Base-by-base conservation (phyloP, 345 rosid species). In the Brassica carinata region DNA sequence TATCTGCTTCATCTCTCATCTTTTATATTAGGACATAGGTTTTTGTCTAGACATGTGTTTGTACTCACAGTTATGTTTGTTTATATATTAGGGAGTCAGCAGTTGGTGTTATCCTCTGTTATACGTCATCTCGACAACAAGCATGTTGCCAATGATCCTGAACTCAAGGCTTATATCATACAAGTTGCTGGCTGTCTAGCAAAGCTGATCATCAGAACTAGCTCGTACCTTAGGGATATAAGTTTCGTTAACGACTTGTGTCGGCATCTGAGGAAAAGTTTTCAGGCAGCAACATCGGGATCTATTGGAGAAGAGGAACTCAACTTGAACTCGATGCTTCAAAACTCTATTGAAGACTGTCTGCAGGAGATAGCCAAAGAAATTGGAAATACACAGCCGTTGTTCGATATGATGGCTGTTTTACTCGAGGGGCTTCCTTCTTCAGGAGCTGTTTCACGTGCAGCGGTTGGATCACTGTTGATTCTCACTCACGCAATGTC, bases 41-140 rank as follows among this genome's bases (percentile, higher is more conserved):
- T 72, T 30, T 67, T 17, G 3, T 31, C 26, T 74, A 68, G 57
- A 51, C 65, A 62, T 63, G 59, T 34, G n/a, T n/a, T n/a, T n/a
- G 67, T 63, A 10, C 40, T 71, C 51, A 67, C 67, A 4, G 63
- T 80, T 62, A 72, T 67, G 65, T 67, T 78, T 59, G 58, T 79
- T 70, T 74, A 58, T 55, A 36, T 82, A 55, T 48, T 89, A 90
- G 98, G 90, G 66, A 88, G 87, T 84, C 95, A 84, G 81, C 97
- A 88, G 74, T 77, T 87, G 79, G 85, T 93, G 78, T 87, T 93
- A 77, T 88, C 94, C 8, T 85, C 92, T 76, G 90, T 91, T 27
- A 82, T 93, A 58, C 96, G 91, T 72, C 97, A 96, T 84, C 85
- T 95, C 70, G 98, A 95, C 86, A 94, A 91, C 84, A 95, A 95